Conservation (phyloP, 108 stramenopile species). For the Schizochytrium sp. region DNA sequence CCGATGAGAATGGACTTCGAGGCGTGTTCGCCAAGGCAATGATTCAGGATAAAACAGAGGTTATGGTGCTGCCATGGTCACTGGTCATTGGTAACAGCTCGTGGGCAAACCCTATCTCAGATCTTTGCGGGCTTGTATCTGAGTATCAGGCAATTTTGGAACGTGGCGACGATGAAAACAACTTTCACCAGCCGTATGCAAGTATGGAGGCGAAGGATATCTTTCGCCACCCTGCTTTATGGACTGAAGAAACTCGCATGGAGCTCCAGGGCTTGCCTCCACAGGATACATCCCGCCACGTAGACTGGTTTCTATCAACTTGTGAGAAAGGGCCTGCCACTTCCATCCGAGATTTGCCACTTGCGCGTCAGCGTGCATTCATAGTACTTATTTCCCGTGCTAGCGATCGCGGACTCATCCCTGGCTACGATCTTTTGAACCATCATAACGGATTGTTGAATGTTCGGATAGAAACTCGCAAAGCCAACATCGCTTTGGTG, state of each 20-base stretch:
- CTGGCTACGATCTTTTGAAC: conserved; percentile 68
- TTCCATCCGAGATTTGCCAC: too few relatives aligned
- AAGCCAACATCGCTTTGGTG: conserved; percentile 6
- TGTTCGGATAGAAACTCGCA: conserved; percentile 33
- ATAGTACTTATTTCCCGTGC: background rate
- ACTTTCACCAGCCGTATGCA: background rate
- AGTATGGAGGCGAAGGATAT: background rate
- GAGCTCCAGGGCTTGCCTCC: background rate
- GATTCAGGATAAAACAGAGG: background rate
- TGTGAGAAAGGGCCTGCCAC: background rate
- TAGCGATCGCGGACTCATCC: conserved; percentile 53
- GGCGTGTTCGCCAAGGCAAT: background rate
- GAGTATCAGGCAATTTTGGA: too few relatives aligned
- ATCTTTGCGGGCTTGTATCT: too few relatives aligned
- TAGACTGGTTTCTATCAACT: background rate
- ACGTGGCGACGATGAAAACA: too few relatives aligned
- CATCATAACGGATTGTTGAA: conserved; percentile 68
- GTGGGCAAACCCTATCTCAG: too few relatives aligned
- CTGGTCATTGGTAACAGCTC: too few relatives aligned
- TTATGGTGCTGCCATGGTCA: background rate
- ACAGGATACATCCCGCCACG: background rate
- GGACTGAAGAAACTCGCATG: background rate
- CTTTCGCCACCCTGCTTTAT: background rate
- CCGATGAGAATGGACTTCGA: background rate
- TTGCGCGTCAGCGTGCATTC: background rate